Conservation (phyloP, 352 stramenopile genomes). For the Pythium phragmiticola region DNA sequence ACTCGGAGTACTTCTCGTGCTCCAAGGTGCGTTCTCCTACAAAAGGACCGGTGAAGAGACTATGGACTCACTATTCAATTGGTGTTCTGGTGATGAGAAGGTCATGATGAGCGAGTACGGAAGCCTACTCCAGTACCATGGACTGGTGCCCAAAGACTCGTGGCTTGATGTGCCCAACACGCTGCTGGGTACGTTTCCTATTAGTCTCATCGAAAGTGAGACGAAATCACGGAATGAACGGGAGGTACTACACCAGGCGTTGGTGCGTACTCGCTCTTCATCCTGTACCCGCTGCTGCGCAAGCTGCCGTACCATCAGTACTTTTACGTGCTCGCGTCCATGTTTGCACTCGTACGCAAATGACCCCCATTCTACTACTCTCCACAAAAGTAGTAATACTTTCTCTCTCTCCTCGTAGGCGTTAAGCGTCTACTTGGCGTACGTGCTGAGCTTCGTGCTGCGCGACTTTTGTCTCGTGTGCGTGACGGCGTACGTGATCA, state of each 20-base stretch:
- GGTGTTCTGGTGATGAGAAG: conserved; percentile 10
- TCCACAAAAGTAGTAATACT: not conserved
- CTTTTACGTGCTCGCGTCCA: conserved; percentile 44
- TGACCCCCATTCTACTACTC: not conserved
- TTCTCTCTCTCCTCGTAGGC: conserved; percentile 22
- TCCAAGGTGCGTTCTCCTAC: conserved; percentile 32
- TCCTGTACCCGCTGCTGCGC: conserved; percentile 43
- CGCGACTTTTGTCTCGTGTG: conserved; percentile 61
- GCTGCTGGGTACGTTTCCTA: conserved; percentile 31
- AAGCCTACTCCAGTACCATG: conserved; percentile 40
- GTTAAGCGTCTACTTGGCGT: conserved; percentile 49
- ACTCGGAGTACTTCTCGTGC: conserved; percentile 53
- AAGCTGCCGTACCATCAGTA: conserved; percentile 39
- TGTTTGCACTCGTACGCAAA: conserved; percentile 29
- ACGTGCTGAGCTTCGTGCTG: conserved; percentile 55
- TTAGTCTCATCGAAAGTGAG: no score
- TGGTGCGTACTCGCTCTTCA: conserved; percentile 44
- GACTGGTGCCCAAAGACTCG: conserved; percentile 40
- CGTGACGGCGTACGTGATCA: conserved; percentile 53
- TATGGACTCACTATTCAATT: not conserved
- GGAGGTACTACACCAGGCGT: conserved; percentile 23
- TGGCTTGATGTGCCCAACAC: conserved; percentile 50
- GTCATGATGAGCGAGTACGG: conserved; percentile 61
- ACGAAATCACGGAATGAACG: not conserved
- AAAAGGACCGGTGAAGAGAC: not conserved